phyloP scores from a whole-genome alignment of 257 asterid genomes.

The Mitragyna speciosa region DNA sequence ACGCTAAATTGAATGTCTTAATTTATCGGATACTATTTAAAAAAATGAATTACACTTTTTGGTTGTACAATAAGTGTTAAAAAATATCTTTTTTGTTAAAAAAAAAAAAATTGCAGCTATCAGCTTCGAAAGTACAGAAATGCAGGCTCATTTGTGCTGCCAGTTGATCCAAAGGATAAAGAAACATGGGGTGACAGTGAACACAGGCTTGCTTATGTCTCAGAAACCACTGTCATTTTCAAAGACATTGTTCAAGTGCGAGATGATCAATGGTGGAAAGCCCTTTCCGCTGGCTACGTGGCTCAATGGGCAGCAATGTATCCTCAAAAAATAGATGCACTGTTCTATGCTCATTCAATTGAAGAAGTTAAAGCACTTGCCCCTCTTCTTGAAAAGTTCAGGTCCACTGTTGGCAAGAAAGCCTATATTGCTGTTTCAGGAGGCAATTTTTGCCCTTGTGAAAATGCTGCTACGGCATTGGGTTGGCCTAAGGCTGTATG shows the following conservation, averaged over 20 bases:
- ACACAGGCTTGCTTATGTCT: constrained; percentile 83
- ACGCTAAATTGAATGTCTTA: neutral
- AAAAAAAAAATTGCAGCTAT: constrained; percentile 48
- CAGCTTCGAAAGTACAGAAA: constrained; percentile 96
- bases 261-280: constrained; percentile 98
- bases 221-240: constrained; percentile 94
- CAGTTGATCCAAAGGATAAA: constrained; percentile 75
- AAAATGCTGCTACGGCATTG: constrained; percentile 64
- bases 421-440: constrained; percentile 88
- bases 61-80: neutral
- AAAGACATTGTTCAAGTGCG: constrained; percentile 81
- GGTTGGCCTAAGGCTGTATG: constrained; percentile 82
- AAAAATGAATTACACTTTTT: neutral
- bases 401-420: constrained; percentile 71
- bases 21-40: neutral
- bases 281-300: constrained; percentile 81
- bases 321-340: constrained; percentile 87
- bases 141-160: constrained; percentile 80
- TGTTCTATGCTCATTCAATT: constrained; percentile 79
- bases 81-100: neutral
- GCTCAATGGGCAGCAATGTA: constrained; percentile 96
- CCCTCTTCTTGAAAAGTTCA: constrained; percentile 81
- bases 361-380: constrained; percentile 72
- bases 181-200: constrained; percentile 99
- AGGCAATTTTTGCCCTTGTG: constrained; percentile 79